Base-by-base conservation (phyloP, 1,139 yeast genomes). In the Hansenula lynferdii region DNA sequence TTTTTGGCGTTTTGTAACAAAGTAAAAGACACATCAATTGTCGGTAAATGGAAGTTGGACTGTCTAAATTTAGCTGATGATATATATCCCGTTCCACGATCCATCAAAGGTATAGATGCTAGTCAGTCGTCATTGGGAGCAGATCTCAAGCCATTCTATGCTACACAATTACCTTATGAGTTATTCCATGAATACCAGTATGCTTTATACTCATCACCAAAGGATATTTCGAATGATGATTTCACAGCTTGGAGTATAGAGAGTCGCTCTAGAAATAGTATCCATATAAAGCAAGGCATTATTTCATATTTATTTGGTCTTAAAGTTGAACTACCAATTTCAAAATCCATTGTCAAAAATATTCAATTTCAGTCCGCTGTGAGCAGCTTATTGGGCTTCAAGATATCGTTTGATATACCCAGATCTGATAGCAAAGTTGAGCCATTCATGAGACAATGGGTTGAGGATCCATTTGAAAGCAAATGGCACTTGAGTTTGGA, bases 371-470 rank as follows among this genome's bases (percentile, higher is more conserved):
- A 75, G 2, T 71, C 76, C 4, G 75, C 80, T 0, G 75, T 81
- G 77, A 77, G 80, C 40, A 79, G 87, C 53, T 53, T 84, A 9
- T 55, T 81, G 21, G 77, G 83, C 0, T 82, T 77, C 51, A 67
- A 61, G 19, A 53, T 80, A n/a, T 43, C 44, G 7, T 42, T 53
- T 15, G 37, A 34, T n/a, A 40, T 50, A 6, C 27, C 39, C 42
- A 31, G 34, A 3, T 39, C 42, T 12, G 42, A 43, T 3, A 54
- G 56, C 26, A 45, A 61, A 14, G 80, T 80, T 49, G 61, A 72
- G n/a, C 83, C 95, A 0, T 67, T 86, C 28, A 58, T 85, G 4
- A 70, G 87, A 39, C 96, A 87, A 58, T 72, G 75, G 62, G 65
- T 77, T 3, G 65, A 69, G n/a, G 79, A 77, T 30, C 85, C 85